Conservation (phyloP, 345 rosid species). For the Lepidium aucheri region DNA sequence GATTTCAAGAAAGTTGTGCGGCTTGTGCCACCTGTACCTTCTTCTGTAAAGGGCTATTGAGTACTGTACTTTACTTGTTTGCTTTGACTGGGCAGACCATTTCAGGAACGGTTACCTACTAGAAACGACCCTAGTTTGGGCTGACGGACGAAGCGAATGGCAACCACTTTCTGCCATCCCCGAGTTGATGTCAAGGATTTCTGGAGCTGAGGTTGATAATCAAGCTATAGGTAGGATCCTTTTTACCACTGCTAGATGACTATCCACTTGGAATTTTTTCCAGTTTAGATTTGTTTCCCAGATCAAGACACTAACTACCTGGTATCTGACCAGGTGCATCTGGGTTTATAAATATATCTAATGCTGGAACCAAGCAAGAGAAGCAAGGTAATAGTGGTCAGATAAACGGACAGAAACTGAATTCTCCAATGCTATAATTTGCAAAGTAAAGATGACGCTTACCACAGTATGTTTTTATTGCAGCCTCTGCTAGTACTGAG, state of each 20-base stretch:
- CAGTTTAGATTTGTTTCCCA: not conserved
- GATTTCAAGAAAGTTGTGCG: constrained; percentile 33
- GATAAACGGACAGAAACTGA: not conserved
- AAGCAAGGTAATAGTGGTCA: constrained; percentile 14
- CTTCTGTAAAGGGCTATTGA: constrained; percentile 43
- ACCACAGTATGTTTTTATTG: constrained; percentile 22
- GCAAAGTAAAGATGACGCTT: constrained; percentile 10
- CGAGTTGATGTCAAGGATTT: constrained; percentile 42
- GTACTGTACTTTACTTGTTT: constrained; percentile 37
- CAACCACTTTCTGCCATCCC: constrained; percentile 69
- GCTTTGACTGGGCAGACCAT: constrained; percentile 71
- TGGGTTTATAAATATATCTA: constrained; percentile 18
- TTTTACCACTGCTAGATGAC: not conserved
- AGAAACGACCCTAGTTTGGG: constrained; percentile 71
- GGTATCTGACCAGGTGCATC: constrained; percentile 2
- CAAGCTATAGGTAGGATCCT: constrained; percentile 37
- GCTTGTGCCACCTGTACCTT: constrained; percentile 27
- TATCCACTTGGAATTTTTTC: not conserved
- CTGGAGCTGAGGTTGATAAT: constrained; percentile 26
- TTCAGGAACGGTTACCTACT: constrained; percentile 63
- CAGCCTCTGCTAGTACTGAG: constrained; percentile 44
- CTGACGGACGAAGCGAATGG: constrained; percentile 83
- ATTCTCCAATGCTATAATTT: not conserved
- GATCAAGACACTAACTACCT: constrained; percentile 4
- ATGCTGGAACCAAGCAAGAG: constrained; percentile 13